A percentile compares a stretch with the other conserved stretches of the same genome.
Evolutionary conservation across 1,139 yeast species (phyloP).

Genomic region (Lodderomyces beijingensis): DNA sequence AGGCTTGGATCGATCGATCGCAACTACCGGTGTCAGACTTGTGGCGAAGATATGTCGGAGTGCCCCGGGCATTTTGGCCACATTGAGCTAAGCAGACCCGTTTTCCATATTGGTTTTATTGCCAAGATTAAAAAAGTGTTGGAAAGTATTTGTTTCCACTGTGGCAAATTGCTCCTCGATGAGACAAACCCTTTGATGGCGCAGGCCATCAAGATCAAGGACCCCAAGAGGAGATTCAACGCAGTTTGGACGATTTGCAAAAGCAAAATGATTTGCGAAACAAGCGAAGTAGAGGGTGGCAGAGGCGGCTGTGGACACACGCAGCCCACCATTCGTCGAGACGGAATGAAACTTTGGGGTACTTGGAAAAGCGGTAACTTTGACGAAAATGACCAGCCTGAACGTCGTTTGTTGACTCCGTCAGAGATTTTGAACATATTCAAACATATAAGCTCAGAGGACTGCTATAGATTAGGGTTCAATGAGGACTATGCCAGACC

Average conservation of each 20-base stretch:
- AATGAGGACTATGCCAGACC: constrained; percentile 97
- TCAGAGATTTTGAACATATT: constrained; percentile 87
- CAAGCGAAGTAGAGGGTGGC: constrained; percentile 73
- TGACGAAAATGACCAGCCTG: constrained; percentile 87
- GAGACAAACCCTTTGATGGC: constrained; percentile 85
- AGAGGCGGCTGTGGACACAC: constrained; percentile 99
- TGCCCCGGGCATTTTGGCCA: constrained; percentile 99
- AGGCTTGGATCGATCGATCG: constrained; percentile 96
- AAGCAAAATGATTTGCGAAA: constrained; percentile 92
- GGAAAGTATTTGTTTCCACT: constrained; percentile 97
- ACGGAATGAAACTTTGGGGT: constrained; percentile 93
- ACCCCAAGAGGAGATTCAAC: constrained; percentile 91
- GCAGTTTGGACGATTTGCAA: constrained; percentile 95
- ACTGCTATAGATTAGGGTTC: constrained; percentile 78
- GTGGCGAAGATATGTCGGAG: constrained; percentile 99
- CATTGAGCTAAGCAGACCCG: constrained; percentile 96
- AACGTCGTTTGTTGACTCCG: constrained; percentile 83
- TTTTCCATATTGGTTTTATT: constrained; percentile 93
- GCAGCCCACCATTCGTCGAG: constrained; percentile 94
- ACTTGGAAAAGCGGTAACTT: constrained; percentile 85
- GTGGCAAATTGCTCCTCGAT: constrained; percentile 89
- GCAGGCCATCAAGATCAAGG: constrained; percentile 83
- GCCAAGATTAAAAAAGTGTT: constrained; percentile 91
- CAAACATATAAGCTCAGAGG: constrained; percentile 85
- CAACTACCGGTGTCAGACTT: constrained; percentile 95